A percentile compares a stretch with the other conserved stretches of the same genome.
Evolutionary conservation across 768 basidiomycete species (phyloP).

Genomic region (Sarcomyxa edulis): DNA sequence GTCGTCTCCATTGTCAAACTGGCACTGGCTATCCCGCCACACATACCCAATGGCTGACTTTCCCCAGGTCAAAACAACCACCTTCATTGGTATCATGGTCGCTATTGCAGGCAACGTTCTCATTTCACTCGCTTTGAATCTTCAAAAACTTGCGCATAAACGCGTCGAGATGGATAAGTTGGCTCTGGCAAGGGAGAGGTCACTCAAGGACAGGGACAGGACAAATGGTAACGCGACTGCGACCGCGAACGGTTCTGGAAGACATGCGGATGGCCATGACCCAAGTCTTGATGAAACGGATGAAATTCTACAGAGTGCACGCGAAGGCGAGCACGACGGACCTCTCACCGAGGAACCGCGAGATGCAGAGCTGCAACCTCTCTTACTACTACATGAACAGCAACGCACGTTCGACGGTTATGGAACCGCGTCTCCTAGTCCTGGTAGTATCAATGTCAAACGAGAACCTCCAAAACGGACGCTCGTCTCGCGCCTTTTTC

Average conservation of each 20-base stretch:
- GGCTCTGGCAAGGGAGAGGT: slow-evolving; percentile 2
- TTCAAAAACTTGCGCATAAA: slow-evolving; percentile 88
- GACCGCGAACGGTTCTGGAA: not conserved
- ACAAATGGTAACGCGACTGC: not conserved
- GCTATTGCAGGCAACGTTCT: slow-evolving; percentile 83
- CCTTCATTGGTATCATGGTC: slow-evolving; percentile 74
- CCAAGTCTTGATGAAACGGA: slow-evolving; percentile 21
- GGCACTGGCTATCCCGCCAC: no score
- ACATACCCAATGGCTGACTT: no score
- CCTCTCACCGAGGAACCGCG: no score
- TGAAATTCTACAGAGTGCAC: slow-evolving; percentile 17
- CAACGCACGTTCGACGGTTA: slow-evolving; percentile 16
- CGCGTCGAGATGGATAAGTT: slow-evolving; percentile 44
- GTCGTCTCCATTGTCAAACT: no score
- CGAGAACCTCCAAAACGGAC: no score
- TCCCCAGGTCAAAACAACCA: slow-evolving; percentile 49
- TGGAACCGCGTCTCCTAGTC: slow-evolving; percentile 13
- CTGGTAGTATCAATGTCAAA: no score
- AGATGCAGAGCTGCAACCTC: slow-evolving; percentile 14
- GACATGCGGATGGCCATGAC: not conserved
- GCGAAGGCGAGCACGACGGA: not conserved
- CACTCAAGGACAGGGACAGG: not conserved
- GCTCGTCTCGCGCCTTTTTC: no score
- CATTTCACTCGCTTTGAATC: slow-evolving; percentile 86
- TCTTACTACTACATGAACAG: slow-evolving; percentile 8